These are phyloP conservation scores for Phytophthora sansomeana DNA, from an alignment of 352 stramenopile species.

Conservation along the genomic window DNA sequence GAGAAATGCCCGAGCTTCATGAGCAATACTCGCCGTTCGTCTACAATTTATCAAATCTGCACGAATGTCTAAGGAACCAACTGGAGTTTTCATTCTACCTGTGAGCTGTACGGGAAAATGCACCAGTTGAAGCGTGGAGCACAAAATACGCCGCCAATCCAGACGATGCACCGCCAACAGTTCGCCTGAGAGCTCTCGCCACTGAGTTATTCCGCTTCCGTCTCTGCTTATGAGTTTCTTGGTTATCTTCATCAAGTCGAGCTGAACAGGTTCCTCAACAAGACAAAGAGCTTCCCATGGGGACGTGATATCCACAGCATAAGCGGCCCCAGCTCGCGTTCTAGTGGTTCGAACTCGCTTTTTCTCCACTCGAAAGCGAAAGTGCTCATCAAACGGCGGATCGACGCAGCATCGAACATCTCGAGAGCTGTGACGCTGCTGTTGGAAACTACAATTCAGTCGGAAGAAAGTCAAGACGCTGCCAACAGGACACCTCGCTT, in stretches of 20 bases:
- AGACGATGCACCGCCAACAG: constrained; percentile 72
- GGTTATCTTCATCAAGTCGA: constrained; percentile 67
- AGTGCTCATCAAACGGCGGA: constrained; percentile 75
- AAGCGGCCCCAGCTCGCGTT: constrained; percentile 37
- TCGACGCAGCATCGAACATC: constrained; percentile 66
- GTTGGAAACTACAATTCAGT: constrained; percentile 60
- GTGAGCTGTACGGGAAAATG: constrained; percentile 73
- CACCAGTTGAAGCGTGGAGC: constrained; percentile 70
- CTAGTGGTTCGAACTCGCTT: constrained; percentile 25
- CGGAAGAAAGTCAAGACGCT: constrained; percentile 62
- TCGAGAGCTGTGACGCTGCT: constrained; percentile 53
- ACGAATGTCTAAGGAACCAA: constrained; percentile 75
- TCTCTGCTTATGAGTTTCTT: constrained; percentile 53
- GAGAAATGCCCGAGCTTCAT: constrained; percentile 54
- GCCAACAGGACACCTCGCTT: constrained; percentile 45
- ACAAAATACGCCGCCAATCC: constrained; percentile 84
- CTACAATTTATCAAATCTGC: constrained; percentile 71
- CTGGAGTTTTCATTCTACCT: constrained; percentile 73
- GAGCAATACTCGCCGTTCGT: constrained; percentile 49
- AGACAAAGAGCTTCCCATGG: constrained; percentile 78
- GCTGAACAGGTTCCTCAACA: constrained; percentile 66
- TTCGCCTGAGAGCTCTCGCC: constrained; percentile 60
- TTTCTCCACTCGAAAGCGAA: constrained; percentile 63
- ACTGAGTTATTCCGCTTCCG: constrained; percentile 23
- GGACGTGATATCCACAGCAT: constrained; percentile 65